Evolutionary conservation across 2,329 filamentous ascomycete species (phyloP).

Genomic region (Fusarium verrucosum): DNA sequence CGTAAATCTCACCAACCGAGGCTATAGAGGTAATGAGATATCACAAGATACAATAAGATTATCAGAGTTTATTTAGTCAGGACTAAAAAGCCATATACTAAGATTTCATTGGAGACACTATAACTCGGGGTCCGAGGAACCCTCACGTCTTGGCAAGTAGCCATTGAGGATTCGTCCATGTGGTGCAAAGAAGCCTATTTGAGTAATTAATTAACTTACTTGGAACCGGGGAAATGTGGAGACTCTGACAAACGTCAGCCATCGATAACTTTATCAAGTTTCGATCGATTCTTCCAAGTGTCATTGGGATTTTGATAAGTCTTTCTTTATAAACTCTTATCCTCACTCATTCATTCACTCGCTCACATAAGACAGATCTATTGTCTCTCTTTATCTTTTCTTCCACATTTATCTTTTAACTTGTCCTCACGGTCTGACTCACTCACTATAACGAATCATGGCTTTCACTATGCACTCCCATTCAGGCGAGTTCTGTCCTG

Average conservation of each 20-base stretch:
- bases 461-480: constrained; percentile 98
- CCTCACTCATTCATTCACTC: too few species aligned
- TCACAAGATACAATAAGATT: too few species aligned
- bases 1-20: too few species aligned
- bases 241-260: background rate
- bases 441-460: constrained; percentile 69
- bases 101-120: too few species aligned
- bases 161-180: background rate
- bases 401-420: background rate
- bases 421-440: background rate
- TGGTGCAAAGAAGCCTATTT: constrained; percentile 1
- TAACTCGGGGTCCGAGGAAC: background rate
- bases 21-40: too few species aligned
- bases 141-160: background rate
- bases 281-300: background rate
- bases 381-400: background rate
- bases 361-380: too few species aligned
- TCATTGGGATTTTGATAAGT: constrained; percentile 8
- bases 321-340: constrained; percentile 12
- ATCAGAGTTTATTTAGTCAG: too few species aligned
- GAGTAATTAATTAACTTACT: background rate
- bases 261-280: constrained; percentile 11
- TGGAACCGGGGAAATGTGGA: constrained; percentile 20
- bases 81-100: too few species aligned
- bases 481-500: constrained; percentile 94